Percentiles rank a stretch among this genome's conserved stretches.
phyloP scores from a whole-genome alignment of 495 filamentous ascomycete species.

The Aspergillus asperescens region DNA sequence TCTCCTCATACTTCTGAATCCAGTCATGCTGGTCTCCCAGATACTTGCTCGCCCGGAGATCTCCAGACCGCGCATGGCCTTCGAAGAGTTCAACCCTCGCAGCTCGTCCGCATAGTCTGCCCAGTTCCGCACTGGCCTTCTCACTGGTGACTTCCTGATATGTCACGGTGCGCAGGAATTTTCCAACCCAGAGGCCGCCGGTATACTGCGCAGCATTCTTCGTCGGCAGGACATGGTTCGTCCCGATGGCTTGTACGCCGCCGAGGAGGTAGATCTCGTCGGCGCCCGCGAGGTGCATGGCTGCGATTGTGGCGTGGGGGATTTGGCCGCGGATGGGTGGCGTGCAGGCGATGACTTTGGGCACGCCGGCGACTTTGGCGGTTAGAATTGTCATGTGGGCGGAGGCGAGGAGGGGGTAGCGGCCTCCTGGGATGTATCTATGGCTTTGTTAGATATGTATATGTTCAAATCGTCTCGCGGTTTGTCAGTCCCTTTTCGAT shows the following conservation, averaged over 20 bases:
- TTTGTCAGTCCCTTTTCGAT: too few relatives aligned
- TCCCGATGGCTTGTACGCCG: slow-evolving; percentile 51
- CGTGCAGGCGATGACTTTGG: slow-evolving; percentile 46
- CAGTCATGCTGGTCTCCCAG: slow-evolving; percentile 40
- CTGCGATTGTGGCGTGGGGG: slow-evolving; percentile 46
- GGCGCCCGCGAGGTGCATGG: slow-evolving; percentile 50
- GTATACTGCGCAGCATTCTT: slow-evolving; percentile 44
- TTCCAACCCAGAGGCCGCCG: slow-evolving; percentile 50
- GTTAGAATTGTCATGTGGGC: slow-evolving; percentile 56
- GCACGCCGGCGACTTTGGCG: slow-evolving; percentile 50
- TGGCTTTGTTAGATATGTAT: neutral
- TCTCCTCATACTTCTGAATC: too few relatives aligned
- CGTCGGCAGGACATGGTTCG: slow-evolving; percentile 51
- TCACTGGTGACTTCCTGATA: slow-evolving; percentile 47
- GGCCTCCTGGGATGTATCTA: slow-evolving; percentile 49
- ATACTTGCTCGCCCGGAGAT: slow-evolving; percentile 40
- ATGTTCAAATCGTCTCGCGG: too few relatives aligned
- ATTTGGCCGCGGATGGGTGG: slow-evolving; percentile 48
- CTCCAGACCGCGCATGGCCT: slow-evolving; percentile 48
- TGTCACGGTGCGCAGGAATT: slow-evolving; percentile 47
- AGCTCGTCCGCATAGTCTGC: slow-evolving; percentile 45
- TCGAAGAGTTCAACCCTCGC: slow-evolving; percentile 52
- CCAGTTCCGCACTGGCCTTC: slow-evolving; percentile 45
- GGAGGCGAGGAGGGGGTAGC: slow-evolving; percentile 51
- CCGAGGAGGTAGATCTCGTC: slow-evolving; percentile 51